These are phyloP conservation scores for Fusarium nurragi DNA, from an alignment of 2,329 filamentous ascomycete genomes.

Conservation along the genomic window DNA sequence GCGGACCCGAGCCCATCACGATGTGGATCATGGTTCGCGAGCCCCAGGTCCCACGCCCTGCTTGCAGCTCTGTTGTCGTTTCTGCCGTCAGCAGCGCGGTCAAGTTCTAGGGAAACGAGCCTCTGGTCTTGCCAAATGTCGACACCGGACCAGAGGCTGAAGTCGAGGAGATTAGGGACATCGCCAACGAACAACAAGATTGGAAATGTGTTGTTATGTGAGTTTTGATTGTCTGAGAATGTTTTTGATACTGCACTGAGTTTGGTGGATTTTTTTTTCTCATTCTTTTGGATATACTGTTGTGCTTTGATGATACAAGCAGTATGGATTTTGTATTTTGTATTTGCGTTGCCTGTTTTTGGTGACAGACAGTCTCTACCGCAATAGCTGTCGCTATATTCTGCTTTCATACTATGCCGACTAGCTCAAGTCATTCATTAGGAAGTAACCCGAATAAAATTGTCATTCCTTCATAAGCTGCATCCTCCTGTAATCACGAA, in stretches of 20 bases:
- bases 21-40: slow-evolving; percentile 87
- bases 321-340: slow-evolving; percentile 7
- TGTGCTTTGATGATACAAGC: slow-evolving; percentile 1
- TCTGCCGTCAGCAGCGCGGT: slow-evolving; percentile 35
- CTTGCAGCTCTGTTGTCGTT: slow-evolving; percentile 40
- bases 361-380: slow-evolving; percentile 36
- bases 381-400: slow-evolving; percentile 22
- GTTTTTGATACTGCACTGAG: neutral
- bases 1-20: slow-evolving; percentile 66
- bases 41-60: slow-evolving; percentile 56
- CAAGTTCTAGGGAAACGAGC: slow-evolving; percentile 40
- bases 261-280: too few species aligned
- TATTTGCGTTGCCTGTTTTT: slow-evolving; percentile 5
- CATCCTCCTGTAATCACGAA: slow-evolving; percentile 36
- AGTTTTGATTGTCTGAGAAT: slow-evolving; percentile 5
- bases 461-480: slow-evolving; percentile 44
- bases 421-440: slow-evolving; percentile 44
- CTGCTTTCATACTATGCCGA: slow-evolving; percentile 21
- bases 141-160: slow-evolving; percentile 31
- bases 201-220: slow-evolving; percentile 32
- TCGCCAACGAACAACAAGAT: slow-evolving; percentile 1
- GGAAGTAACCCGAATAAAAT: slow-evolving; percentile 34
- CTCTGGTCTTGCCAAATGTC: slow-evolving; percentile 27
- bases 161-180: slow-evolving; percentile 11
- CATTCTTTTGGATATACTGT: slow-evolving; percentile 10